Evolutionary conservation across 192 early-diverging fungal genomes (phyloP).

Genomic region (Physocladia obscura): DNA sequence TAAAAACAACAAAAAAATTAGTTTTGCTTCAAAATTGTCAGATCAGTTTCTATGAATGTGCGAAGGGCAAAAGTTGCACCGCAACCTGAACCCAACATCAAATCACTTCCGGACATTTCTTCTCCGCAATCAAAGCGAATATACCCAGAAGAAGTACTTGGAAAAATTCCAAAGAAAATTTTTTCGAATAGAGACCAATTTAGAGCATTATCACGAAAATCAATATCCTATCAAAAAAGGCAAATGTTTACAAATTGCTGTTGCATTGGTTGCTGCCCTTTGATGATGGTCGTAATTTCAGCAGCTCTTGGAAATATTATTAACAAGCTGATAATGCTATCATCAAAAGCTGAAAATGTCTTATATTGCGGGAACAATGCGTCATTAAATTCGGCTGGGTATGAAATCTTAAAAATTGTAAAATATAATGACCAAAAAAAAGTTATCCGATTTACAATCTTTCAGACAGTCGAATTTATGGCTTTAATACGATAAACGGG

Average conservation of each 20-base stretch:
- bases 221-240: slow-evolving; percentile 13
- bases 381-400: slow-evolving; percentile 23
- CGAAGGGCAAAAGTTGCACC: no score
- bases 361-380: slow-evolving; percentile 41
- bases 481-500: not conserved
- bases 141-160: not conserved
- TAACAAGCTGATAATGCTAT: slow-evolving; percentile 46
- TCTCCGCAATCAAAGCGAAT: no score
- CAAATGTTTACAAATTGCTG: slow-evolving; percentile 28
- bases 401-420: not conserved
- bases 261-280: slow-evolving; percentile 47
- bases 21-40: no score
- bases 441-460: slow-evolving; percentile 39
- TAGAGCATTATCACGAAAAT: slow-evolving; percentile 31
- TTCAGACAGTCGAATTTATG: slow-evolving; percentile 12
- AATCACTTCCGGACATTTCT: no score
- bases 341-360: slow-evolving; percentile 32
- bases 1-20: no score
- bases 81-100: no score
- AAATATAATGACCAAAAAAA: slow-evolving; percentile 8
- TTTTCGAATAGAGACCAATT: slow-evolving; percentile 28
- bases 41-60: no score
- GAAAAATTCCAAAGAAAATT: no score
- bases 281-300: slow-evolving; percentile 67
- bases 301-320: slow-evolving; percentile 57